phyloP scores from a whole-genome alignment of 2,329 filamentous ascomycete genomes.

The Cercospora canescens region DNA sequence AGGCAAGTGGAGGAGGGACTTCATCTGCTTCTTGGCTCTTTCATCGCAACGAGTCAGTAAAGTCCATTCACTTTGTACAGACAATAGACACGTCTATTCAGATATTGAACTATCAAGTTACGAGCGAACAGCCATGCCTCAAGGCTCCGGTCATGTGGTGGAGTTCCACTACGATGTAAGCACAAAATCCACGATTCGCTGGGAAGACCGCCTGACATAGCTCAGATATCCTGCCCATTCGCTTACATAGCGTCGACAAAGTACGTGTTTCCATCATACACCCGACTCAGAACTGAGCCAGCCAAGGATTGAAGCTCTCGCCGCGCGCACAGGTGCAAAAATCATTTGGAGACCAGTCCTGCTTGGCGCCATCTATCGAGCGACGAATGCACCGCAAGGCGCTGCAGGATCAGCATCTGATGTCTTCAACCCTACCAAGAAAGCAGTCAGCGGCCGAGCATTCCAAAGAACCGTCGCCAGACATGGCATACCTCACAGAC shows the following conservation, averaged over 20 bases:
- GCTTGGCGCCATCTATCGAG: slow-evolving; percentile 28
- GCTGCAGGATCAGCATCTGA: slow-evolving; percentile 28
- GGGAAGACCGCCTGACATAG: not conserved
- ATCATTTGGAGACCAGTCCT: slow-evolving; percentile 26
- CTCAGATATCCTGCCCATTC: slow-evolving; percentile 26
- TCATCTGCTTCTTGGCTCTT: not conserved
- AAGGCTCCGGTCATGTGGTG: slow-evolving; percentile 9
- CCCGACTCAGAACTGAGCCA: not conserved
- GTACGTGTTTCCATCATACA: slow-evolving; percentile 1
- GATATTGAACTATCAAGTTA: not conserved
- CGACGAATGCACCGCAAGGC: slow-evolving; percentile 26
- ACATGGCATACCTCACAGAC: slow-evolving; percentile 18
- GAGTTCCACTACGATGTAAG: slow-evolving; percentile 29
- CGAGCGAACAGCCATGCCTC: not conserved
- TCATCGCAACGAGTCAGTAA: not conserved
- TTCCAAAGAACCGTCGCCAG: slow-evolving; percentile 23
- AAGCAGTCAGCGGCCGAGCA: slow-evolving; percentile 21
- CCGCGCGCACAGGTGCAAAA: slow-evolving; percentile 19
- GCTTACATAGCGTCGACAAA: slow-evolving; percentile 28
- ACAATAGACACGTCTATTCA: not conserved
- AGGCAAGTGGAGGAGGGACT: not conserved
- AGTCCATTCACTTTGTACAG: not conserved
- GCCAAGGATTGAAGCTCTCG: slow-evolving; percentile 23
- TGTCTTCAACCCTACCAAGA: slow-evolving; percentile 28
- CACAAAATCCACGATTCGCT: not conserved